Evolutionary conservation across 495 filamentous ascomycete species (phyloP).

Genomic region (Niebla homalea): DNA sequence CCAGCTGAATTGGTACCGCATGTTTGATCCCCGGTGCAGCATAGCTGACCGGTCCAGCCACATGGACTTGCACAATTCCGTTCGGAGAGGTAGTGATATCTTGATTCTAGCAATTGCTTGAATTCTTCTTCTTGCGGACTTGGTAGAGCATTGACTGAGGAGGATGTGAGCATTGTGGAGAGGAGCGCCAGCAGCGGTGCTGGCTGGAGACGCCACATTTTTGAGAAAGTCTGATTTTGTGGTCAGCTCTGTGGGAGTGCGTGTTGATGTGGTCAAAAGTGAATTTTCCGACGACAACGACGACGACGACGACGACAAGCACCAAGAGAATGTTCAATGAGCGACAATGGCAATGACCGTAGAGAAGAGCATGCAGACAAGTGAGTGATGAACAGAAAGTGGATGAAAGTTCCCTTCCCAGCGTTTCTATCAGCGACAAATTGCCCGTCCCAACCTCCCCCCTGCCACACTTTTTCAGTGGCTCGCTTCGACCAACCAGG

Average conservation of each 20-base stretch:
- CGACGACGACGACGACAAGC: slow-evolving; percentile 1
- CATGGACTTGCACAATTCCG: slow-evolving; percentile 52
- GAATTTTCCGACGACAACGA: not conserved
- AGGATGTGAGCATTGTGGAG: slow-evolving; percentile 22
- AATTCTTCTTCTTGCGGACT: slow-evolving; percentile 12
- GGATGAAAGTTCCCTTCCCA: not conserved
- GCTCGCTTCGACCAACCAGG: not conserved
- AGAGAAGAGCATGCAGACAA: not conserved
- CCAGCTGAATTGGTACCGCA: slow-evolving; percentile 50
- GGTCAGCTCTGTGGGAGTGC: not conserved
- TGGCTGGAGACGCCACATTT: slow-evolving; percentile 17
- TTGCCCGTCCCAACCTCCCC: slow-evolving; percentile 6
- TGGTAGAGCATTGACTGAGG: slow-evolving; percentile 18
- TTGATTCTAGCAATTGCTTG: slow-evolving; percentile 15
- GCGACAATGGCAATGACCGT: not conserved
- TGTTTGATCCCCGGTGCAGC: slow-evolving; percentile 44
- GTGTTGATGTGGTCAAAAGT: not conserved
- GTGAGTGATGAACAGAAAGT: not conserved
- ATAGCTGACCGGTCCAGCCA: slow-evolving; percentile 52
- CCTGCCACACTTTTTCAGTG: slow-evolving; percentile 3
- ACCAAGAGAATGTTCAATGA: slow-evolving; percentile 1
- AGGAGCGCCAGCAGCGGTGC: slow-evolving; percentile 20
- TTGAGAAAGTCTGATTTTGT: slow-evolving; percentile 3
- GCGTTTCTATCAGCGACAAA: slow-evolving; percentile 10
- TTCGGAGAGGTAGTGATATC: slow-evolving; percentile 30